These are phyloP conservation scores for Coniferiporia weirii DNA, from an alignment of 1,284 basidiomycete genomes.

Conservation along the genomic window DNA sequence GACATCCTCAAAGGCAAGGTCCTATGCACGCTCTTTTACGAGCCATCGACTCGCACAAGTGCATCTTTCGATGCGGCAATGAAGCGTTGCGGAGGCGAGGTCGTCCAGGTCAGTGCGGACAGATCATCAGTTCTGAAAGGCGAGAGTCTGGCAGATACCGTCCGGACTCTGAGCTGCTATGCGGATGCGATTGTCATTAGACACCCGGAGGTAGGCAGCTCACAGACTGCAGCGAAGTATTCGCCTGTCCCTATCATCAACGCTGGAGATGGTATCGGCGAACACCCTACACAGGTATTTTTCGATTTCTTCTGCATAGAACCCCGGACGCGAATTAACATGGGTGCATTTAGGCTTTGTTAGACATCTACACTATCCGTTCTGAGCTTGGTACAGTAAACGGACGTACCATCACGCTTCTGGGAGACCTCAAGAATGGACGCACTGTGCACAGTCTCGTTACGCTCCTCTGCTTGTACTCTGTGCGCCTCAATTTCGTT, in stretches of 20 bases:
- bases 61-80: constrained; percentile 99
- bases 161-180: constrained; percentile 94
- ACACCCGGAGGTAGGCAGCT: constrained; percentile 90
- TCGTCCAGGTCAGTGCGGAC: constrained; percentile 80
- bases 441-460: constrained; percentile 97
- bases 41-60: constrained; percentile 94
- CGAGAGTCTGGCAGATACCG: constrained; percentile 90
- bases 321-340: constrained; percentile 2
- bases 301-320: constrained; percentile 4
- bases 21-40: constrained; percentile 95
- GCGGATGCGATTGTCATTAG: constrained; percentile 93
- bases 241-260: constrained; percentile 96
- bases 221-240: constrained; percentile 88
- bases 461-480: constrained; percentile 88
- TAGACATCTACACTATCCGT: constrained; percentile 97
- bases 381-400: constrained; percentile 98
- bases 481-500: constrained; percentile 94
- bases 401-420: constrained; percentile 89
- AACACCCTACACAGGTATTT: constrained; percentile 91
- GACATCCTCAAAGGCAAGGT: constrained; percentile 92
- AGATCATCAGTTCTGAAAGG: constrained; percentile 92
- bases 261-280: constrained; percentile 95
- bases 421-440: constrained; percentile 98
- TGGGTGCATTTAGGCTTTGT: constrained; percentile 55
- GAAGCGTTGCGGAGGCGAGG: constrained; percentile 96